phyloP scores from a whole-genome alignment of 75 land plant genomes.

The Cupressus sempervirens region DNA sequence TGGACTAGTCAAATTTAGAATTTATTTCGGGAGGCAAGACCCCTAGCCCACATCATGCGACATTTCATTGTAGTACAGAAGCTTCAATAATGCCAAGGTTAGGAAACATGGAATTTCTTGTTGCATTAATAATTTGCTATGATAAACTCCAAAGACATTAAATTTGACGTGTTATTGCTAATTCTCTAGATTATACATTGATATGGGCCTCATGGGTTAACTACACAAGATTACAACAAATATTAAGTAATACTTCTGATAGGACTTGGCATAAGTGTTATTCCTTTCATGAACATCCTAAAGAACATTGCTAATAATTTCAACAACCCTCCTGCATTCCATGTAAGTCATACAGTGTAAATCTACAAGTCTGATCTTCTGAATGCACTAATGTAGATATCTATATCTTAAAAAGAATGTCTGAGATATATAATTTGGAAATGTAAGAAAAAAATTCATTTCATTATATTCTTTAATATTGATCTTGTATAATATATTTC shows the following conservation, averaged over 20 bases:
- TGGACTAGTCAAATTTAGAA: slow-evolving; percentile 40
- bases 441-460: too few relatives aligned
- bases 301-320: slow-evolving; percentile 19
- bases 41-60: not conserved
- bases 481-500: too few relatives aligned
- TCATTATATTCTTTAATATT: too few relatives aligned
- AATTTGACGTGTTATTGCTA: slow-evolving; percentile 9
- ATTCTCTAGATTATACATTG: slow-evolving; percentile 32
- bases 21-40: slow-evolving; percentile 40
- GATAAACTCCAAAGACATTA: not conserved
- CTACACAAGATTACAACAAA: slow-evolving; percentile 40
- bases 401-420: too few relatives aligned
- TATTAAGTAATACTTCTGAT: slow-evolving; percentile 38
- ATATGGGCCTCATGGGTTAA: slow-evolving; percentile 42
- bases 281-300: slow-evolving; percentile 33
- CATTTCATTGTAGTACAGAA: not conserved
- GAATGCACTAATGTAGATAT: not conserved
- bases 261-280: slow-evolving; percentile 45
- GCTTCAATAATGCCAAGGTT: not conserved
- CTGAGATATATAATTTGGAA: too few relatives aligned
- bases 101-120: not conserved
- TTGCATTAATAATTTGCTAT: too few relatives aligned
- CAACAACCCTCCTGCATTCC: not conserved
- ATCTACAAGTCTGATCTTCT: not conserved
- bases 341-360: not conserved